Evolutionary conservation across 768 basidiomycete genomes (phyloP).

Genomic region (Tubosaeta brunneosetosa): DNA sequence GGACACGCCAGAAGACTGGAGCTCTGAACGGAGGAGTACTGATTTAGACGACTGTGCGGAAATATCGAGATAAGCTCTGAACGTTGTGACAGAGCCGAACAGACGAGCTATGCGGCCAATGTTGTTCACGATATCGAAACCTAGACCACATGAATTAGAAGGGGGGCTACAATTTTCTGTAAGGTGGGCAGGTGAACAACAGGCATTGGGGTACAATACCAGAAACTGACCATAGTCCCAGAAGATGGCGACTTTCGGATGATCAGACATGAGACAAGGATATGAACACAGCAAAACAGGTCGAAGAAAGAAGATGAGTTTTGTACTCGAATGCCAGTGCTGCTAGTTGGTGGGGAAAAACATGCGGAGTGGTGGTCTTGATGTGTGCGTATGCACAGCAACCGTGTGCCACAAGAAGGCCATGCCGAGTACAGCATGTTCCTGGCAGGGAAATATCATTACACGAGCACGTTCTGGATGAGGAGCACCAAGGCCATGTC

Average conservation of each 20-base stretch:
- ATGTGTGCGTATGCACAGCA: slow-evolving; percentile 14
- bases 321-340: slow-evolving; percentile 21
- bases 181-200: slow-evolving; percentile 5
- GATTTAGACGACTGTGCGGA: slow-evolving; percentile 37
- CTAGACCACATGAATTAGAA: slow-evolving; percentile 31
- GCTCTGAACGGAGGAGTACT: slow-evolving; percentile 34
- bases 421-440: slow-evolving; percentile 15
- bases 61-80: slow-evolving; percentile 52
- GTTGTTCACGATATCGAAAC: slow-evolving; percentile 40
- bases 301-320: slow-evolving; percentile 1
- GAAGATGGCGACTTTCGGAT: slow-evolving; percentile 40
- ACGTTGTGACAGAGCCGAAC: slow-evolving; percentile 44
- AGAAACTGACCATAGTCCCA: slow-evolving; percentile 33
- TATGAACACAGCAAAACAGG: slow-evolving; percentile 7
- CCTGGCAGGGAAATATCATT: slow-evolving; percentile 6
- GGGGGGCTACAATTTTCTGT: slow-evolving; percentile 32
- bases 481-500: background rate
- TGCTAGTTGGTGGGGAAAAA: slow-evolving; percentile 5
- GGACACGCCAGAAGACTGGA: slow-evolving; percentile 43
- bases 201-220: background rate
- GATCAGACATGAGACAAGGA: slow-evolving; percentile 31
- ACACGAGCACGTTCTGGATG: background rate
- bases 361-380: slow-evolving; percentile 7
- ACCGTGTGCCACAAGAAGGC: slow-evolving; percentile 15
- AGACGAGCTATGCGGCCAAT: slow-evolving; percentile 42